These are phyloP conservation scores for Alloascoidea hylecoeti DNA, from an alignment of 805 yeast genomes.

Conservation along the genomic window DNA sequence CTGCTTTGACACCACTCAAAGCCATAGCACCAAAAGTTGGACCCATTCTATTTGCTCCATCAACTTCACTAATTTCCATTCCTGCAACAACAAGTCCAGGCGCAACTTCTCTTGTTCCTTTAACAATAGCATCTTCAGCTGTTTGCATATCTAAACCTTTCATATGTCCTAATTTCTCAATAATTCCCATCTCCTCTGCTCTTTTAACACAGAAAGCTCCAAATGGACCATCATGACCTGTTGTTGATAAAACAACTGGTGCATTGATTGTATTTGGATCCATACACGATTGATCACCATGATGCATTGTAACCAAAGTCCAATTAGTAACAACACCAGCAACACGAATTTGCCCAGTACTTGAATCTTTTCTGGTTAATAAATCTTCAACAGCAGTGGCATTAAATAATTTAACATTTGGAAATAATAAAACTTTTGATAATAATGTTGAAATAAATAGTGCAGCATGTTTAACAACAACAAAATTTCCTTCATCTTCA, in stretches of 20 bases:
- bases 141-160: slow-evolving; percentile 68
- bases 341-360: slow-evolving; percentile 42
- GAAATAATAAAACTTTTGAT: slow-evolving; percentile 55
- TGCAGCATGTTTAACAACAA: slow-evolving; percentile 73
- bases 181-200: slow-evolving; percentile 32
- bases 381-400: slow-evolving; percentile 74
- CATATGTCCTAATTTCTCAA: slow-evolving; percentile 48
- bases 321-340: slow-evolving; percentile 79
- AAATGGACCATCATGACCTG: slow-evolving; percentile 77
- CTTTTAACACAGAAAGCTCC: slow-evolving; percentile 73
- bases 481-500: slow-evolving; percentile 72
- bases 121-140: slow-evolving; percentile 66
- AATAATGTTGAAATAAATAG: slow-evolving; percentile 57
- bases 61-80: slow-evolving; percentile 69
- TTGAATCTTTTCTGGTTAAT: slow-evolving; percentile 50
- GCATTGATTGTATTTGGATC: slow-evolving; percentile 69
- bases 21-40: slow-evolving; percentile 80
- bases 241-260: slow-evolving; percentile 50
- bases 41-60: slow-evolving; percentile 73
- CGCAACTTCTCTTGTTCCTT: slow-evolving; percentile 47
- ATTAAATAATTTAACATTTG: slow-evolving; percentile 64
- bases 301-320: slow-evolving; percentile 67
- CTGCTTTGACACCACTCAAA: slow-evolving; percentile 67
- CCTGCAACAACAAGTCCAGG: slow-evolving; percentile 59
- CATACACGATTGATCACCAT: slow-evolving; percentile 69